Evolutionary conservation across 1,139 yeast genomes (phyloP).

Genomic region (Debaryomyces psychrophilus): DNA sequence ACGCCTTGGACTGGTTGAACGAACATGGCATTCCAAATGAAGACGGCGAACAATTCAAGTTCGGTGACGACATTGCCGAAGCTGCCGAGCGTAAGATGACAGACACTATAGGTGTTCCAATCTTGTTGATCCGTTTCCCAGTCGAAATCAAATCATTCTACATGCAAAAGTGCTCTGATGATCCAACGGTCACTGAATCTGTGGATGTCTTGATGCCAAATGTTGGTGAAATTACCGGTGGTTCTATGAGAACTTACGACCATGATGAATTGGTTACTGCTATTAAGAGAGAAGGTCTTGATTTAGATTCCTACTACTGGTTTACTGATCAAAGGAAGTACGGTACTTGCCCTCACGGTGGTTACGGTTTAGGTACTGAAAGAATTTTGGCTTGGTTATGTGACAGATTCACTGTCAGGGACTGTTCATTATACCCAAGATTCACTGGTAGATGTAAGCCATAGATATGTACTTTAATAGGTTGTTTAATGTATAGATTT

Average conservation of each 20-base stretch:
- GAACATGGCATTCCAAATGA: constrained; percentile 93
- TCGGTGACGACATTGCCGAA: constrained; percentile 99
- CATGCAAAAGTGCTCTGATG: constrained; percentile 92
- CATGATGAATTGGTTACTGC: constrained; percentile 85
- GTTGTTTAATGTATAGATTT: constrained; percentile 4
- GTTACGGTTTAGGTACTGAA: constrained; percentile 98
- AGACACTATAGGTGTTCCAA: constrained; percentile 90
- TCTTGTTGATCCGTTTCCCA: constrained; percentile 91
- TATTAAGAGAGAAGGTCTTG: constrained; percentile 88
- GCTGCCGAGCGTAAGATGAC: constrained; percentile 99
- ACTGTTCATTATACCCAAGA: constrained; percentile 96
- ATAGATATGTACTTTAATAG: constrained; percentile 30
- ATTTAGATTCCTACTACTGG: constrained; percentile 86
- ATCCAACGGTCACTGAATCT: constrained; percentile 93
- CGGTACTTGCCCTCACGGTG: constrained; percentile 99
- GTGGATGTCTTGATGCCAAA: constrained; percentile 98
- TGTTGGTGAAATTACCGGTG: constrained; percentile 98
- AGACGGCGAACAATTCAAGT: constrained; percentile 87
- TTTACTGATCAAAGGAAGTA: constrained; percentile 93
- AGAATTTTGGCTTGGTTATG: constrained; percentile 98
- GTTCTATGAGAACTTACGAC: constrained; percentile 94
- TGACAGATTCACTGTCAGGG: constrained; percentile 96
- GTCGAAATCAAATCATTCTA: constrained; percentile 96
- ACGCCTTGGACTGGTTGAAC: constrained; percentile 95
- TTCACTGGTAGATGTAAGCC: constrained; percentile 98